These are phyloP conservation scores for Collybia nuda DNA, from an alignment of 768 basidiomycete species.

Conservation along the genomic window DNA sequence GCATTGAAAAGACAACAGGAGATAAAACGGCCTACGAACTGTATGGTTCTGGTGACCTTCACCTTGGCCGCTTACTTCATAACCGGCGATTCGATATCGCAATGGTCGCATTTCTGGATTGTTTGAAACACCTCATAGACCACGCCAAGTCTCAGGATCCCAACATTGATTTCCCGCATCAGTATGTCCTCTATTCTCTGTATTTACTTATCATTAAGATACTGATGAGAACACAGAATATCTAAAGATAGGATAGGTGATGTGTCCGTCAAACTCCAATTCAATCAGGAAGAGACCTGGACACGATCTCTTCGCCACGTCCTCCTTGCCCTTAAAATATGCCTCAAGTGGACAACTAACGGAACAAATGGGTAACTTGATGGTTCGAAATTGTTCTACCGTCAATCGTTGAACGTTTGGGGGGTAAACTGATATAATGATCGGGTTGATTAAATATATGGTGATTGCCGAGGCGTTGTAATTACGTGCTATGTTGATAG, in stretches of 20 bases:
- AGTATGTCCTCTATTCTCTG: constrained; percentile 52
- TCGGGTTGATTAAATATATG: no score
- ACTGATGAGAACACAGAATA: constrained; percentile 52
- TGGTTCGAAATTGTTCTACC: constrained; percentile 1
- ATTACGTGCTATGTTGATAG: no score
- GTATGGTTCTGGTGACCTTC: constrained; percentile 92
- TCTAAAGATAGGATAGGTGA: constrained; percentile 95
- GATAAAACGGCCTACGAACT: constrained; percentile 89
- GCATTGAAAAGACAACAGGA: constrained; percentile 80
- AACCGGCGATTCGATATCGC: constrained; percentile 95
- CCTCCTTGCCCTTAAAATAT: constrained; percentile 83
- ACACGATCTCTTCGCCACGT: constrained; percentile 92
- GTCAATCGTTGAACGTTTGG: not conserved
- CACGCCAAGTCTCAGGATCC: constrained; percentile 75
- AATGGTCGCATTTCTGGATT: constrained; percentile 96
- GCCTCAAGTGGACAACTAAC: constrained; percentile 84
- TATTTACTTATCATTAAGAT: not conserved
- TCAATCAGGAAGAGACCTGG: constrained; percentile 95
- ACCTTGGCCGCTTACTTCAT: constrained; percentile 85
- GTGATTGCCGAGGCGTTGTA: no score
- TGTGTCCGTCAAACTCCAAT: constrained; percentile 90
- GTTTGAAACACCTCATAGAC: constrained; percentile 89
- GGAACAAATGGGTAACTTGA: constrained; percentile 69
- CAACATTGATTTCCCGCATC: constrained; percentile 78
- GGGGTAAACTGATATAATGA: no score